phyloP scores from a whole-genome alignment of 2,329 filamentous ascomycete species.

The Thelonectria blattea region DNA sequence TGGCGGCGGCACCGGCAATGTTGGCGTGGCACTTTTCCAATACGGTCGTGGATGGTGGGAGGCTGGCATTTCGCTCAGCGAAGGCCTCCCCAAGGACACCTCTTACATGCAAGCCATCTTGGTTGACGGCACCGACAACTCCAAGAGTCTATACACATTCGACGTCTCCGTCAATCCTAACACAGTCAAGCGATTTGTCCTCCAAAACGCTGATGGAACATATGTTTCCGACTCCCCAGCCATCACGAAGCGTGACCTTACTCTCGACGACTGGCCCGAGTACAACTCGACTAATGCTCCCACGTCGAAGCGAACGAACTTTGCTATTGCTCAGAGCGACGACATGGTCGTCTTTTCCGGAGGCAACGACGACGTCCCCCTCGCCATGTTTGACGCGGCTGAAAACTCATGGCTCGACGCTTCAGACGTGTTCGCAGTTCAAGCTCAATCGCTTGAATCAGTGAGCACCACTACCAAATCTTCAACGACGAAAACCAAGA shows the following conservation, averaged over 20 bases:
- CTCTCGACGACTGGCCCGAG: constrained; percentile 70
- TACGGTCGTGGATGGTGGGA: constrained; percentile 64
- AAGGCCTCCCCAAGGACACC: constrained; percentile 64
- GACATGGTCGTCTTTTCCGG: constrained; percentile 81
- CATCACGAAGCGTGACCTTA: constrained; percentile 53
- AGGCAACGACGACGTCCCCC: constrained; percentile 68
- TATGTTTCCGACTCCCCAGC: constrained; percentile 55
- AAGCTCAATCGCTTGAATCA: constrained; percentile 42
- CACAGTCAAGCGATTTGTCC: constrained; percentile 70
- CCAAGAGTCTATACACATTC: constrained; percentile 80
- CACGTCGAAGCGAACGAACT: constrained; percentile 65
- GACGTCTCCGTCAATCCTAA: constrained; percentile 79
- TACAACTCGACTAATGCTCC: constrained; percentile 82
- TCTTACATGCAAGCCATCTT: constrained; percentile 66
- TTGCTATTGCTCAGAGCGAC: constrained; percentile 72
- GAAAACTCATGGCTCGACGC: constrained; percentile 82
- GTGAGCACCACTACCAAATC: constrained; percentile 29
- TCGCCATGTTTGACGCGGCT: constrained; percentile 79
- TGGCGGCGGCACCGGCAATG: constrained; percentile 69
- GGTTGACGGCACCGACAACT: constrained; percentile 75
- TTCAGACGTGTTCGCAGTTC: constrained; percentile 62
- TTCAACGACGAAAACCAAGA: constrained; percentile 15
- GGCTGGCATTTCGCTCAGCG: constrained; percentile 67
- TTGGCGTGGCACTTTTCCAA: constrained; percentile 74
- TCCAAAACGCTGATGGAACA: constrained; percentile 67